Percentiles rank a stretch among this genome's conserved stretches.
Conservation (phyloP, 345 rosid genomes). For the Populus pruinosa region DNA sequence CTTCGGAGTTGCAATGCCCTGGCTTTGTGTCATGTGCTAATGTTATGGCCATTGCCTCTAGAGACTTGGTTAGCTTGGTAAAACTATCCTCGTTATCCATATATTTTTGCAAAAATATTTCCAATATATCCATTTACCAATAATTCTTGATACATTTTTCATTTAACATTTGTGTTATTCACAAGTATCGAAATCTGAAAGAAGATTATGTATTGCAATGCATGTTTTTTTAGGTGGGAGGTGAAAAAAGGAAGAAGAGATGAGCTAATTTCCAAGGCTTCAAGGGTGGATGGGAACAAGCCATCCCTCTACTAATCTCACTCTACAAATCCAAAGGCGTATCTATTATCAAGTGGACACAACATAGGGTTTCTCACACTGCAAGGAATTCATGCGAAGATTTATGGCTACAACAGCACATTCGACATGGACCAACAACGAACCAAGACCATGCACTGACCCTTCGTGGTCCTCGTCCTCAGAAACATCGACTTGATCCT, state of each 20-base stretch:
- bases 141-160: too few relatives aligned
- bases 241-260: conserved; percentile 12
- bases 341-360: conserved; percentile 15
- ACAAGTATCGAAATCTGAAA: too few relatives aligned
- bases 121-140: too few relatives aligned
- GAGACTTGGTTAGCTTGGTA: conserved; percentile 21
- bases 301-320: conserved; percentile 1
- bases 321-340: conserved; percentile 20
- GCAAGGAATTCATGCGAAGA: conserved; percentile 16
- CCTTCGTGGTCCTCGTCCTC: background rate
- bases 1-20: conserved; percentile 17
- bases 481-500: background rate
- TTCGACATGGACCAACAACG: conserved; percentile 15
- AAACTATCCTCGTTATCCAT: too few relatives aligned
- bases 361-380: conserved; percentile 20
- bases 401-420: conserved; percentile 9
- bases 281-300: conserved; percentile 1
- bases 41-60: conserved; percentile 13
- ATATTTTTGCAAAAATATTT: too few relatives aligned
- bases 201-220: too few relatives aligned
- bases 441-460: conserved; percentile 2
- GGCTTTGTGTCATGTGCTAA: conserved; percentile 22
- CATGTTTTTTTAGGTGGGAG: conserved; percentile 1
- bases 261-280: conserved; percentile 13
- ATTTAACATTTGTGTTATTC: background rate